Percentiles rank a stretch among this genome's conserved stretches.
Conservation (phyloP, 129 eudicot species). For the Helianthus tuberosus region DNA sequence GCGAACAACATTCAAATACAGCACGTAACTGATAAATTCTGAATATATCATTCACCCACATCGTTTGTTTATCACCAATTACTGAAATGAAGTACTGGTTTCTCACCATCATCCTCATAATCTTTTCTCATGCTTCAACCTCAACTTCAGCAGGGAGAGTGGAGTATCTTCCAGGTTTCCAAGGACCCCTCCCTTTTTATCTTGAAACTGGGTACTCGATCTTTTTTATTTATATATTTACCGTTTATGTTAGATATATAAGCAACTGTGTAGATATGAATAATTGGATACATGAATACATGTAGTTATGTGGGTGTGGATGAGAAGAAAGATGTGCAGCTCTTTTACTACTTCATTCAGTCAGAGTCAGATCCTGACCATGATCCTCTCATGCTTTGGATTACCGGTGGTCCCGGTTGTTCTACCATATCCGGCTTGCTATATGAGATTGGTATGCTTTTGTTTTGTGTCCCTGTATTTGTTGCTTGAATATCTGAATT, state of each 20-base stretch:
- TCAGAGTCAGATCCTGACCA: constrained; percentile 26
- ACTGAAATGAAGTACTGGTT: no score
- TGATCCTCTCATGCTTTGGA: constrained; percentile 32
- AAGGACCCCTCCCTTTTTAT: constrained; percentile 3
- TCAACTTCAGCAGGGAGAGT: background rate
- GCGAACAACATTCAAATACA: no score
- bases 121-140: background rate
- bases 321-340: constrained; percentile 24
- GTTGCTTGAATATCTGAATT: no score
- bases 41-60: no score
- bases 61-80: no score
- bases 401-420: constrained; percentile 36
- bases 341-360: constrained; percentile 25
- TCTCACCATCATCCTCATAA: background rate
- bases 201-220: background rate
- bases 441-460: constrained; percentile 21
- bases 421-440: constrained; percentile 29
- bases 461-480: no score
- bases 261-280: background rate
- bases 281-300: background rate
- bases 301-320: constrained; percentile 29
- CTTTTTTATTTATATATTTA: background rate
- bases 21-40: no score
- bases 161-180: background rate
- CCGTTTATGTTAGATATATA: background rate